These are phyloP conservation scores for Hysterangium stoloniferum DNA, from an alignment of 768 basidiomycete species.

Conservation along the genomic window DNA sequence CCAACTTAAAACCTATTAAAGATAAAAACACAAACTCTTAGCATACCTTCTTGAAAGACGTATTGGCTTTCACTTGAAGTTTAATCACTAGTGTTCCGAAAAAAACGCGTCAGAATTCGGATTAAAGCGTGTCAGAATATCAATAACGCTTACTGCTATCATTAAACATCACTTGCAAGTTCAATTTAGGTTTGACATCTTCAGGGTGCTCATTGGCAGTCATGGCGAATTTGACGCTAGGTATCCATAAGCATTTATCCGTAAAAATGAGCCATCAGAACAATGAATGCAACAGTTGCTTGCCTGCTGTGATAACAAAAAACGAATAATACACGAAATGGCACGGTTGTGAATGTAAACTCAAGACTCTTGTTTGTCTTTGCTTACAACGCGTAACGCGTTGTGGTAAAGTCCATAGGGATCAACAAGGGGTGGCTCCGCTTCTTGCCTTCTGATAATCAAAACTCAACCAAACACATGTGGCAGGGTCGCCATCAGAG, in stretches of 20 bases:
- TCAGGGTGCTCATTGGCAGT: constrained; percentile 18
- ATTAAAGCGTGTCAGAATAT: constrained; percentile 8
- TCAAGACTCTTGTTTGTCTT: no score
- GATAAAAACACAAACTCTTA: background rate
- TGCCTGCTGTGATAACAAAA: no score
- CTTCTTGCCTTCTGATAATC: no score
- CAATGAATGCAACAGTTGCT: no score
- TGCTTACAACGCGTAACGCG: no score
- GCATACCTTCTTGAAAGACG: constrained; percentile 57
- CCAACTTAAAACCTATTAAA: background rate
- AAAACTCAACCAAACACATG: no score
- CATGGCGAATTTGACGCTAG: background rate
- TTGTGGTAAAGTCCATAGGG: no score
- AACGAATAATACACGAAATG: no score
- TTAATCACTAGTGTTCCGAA: constrained; percentile 40
- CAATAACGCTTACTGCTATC: constrained; percentile 36
- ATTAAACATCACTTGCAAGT: constrained; percentile 49
- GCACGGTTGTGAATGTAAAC: no score
- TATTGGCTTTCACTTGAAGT: constrained; percentile 58
- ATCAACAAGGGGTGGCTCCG: no score
- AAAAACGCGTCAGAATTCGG: constrained; percentile 4
- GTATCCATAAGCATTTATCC: background rate
- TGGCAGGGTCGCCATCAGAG: no score
- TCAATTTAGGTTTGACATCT: constrained; percentile 67
- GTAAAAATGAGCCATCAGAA: no score